Conservation (phyloP, 2,329 filamentous ascomycete genomes). For the Ophiocordyceps polyrhachis-furcata region DNA sequence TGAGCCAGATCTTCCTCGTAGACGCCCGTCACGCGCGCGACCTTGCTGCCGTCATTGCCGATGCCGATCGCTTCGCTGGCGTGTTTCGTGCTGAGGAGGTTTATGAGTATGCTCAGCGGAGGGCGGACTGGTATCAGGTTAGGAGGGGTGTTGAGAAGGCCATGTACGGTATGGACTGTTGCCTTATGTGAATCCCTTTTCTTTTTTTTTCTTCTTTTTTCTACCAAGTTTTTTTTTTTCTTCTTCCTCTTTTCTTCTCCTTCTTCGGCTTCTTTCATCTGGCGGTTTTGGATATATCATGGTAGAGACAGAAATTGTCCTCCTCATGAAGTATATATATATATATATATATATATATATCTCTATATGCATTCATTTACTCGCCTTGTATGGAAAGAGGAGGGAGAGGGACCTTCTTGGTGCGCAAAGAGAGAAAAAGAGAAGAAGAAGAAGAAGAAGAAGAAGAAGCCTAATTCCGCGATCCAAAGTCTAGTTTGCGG, state of each 20-base stretch:
- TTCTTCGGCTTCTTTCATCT: not conserved
- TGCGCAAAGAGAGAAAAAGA: not conserved
- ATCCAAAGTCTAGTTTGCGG: conserved; percentile 62
- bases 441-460: no score
- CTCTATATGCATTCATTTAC: not conserved
- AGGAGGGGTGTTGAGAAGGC: conserved; percentile 78
- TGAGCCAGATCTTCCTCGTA: conserved; percentile 91
- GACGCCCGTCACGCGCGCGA: conserved; percentile 73
- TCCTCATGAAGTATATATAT: not conserved
- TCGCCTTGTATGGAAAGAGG: no score
- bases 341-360: not conserved
- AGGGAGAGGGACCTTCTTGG: no score
- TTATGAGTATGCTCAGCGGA: conserved; percentile 85
- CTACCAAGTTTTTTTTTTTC: not conserved
- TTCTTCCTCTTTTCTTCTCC: not conserved
- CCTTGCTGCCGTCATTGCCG: conserved; percentile 86
- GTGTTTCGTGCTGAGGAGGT: conserved; percentile 94
- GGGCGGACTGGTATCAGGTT: conserved; percentile 90
- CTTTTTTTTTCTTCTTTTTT: not conserved
- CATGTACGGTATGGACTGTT: conserved; percentile 91
- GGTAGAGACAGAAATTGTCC: no score
- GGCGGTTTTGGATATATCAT: no score
- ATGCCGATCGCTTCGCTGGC: conserved; percentile 73
- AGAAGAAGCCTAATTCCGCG: conserved; percentile 9
- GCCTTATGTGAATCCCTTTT: conserved; percentile 45